These are phyloP conservation scores for Apophysomyces ossiformis DNA, from an alignment of 371 early-diverging fungal species.

Conservation along the genomic window DNA sequence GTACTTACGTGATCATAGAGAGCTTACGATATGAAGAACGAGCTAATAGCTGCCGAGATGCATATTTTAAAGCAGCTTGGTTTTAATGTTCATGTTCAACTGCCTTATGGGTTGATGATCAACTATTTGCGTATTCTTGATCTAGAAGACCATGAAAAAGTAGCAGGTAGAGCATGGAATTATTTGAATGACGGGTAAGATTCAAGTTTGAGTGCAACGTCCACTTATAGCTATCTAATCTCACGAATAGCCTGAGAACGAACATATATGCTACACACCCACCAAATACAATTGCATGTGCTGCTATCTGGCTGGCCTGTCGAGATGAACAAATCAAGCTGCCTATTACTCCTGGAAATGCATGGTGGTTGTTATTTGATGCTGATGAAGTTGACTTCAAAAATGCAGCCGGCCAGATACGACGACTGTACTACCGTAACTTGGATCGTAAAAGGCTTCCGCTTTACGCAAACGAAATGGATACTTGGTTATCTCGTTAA, in stretches of 20 bases:
- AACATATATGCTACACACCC: constrained; percentile 83
- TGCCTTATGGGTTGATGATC: constrained; percentile 92
- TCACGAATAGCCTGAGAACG: constrained; percentile 70
- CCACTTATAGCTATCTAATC: not conserved
- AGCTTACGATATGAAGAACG: constrained; percentile 78
- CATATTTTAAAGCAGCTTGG: constrained; percentile 85
- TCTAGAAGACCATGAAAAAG: constrained; percentile 69
- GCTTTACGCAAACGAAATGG: constrained; percentile 50
- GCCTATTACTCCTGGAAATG: constrained; percentile 65
- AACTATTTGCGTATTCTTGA: constrained; percentile 88
- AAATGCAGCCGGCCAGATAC: constrained; percentile 65
- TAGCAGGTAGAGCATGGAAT: constrained; percentile 89
- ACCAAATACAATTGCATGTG: constrained; percentile 88
- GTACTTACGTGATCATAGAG: constrained; percentile 39
- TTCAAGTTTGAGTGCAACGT: not conserved
- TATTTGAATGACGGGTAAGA: constrained; percentile 85
- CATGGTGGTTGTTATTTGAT: constrained; percentile 94
- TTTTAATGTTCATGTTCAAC: constrained; percentile 95
- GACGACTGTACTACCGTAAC: constrained; percentile 59
- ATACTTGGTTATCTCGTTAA: constrained; percentile 11
- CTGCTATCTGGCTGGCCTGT: constrained; percentile 87
- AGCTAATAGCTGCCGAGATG: constrained; percentile 82
- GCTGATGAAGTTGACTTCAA: constrained; percentile 66
- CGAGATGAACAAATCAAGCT: constrained; percentile 64
- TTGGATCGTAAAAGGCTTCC: constrained; percentile 55